Base-by-base conservation (phyloP, 441 rosid species). In the Adansonia grandidieri region DNA sequence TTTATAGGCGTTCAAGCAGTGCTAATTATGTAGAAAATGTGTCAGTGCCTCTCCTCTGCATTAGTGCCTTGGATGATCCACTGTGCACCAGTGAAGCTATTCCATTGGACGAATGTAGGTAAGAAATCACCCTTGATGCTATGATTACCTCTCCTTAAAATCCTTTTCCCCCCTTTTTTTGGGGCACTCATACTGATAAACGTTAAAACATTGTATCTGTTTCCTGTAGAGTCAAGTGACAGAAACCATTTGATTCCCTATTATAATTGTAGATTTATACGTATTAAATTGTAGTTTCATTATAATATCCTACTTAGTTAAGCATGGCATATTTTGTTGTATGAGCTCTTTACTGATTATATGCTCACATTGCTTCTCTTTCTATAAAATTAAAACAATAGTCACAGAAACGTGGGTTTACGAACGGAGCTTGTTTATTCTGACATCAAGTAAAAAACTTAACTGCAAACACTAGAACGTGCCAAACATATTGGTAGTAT, bases 91-190 rank as follows among this genome's bases (percentile, higher is more conserved):
- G 87, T 71, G 98, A 94, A 91, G 95, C 95, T 82, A 92, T 92
- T 83, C 98, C 98, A 13, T 91, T 89, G 95, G 98, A 94, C 85
- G 98, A 92, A 85, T 94, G 97, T 83, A 87, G 97, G 98, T 91
- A 79, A 50, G 87, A 24, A 73, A 4, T 68, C 42, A 47, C 69
- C 51, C 74, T 62, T 60, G 42, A 67, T 45, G 58, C 14, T 56
- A 61, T 28, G 57, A 42, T 78, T 40, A 53, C 44, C 28, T 45
- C 45, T 54, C n/a, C 9, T 56, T 45, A 15, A 15, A 62, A 37
- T 47, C 32, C 22, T 24, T 0, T 9, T 4, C 11, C 57, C 42
- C 42, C 13, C 9, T 1, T 56, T 14, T 32, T 28, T 71, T 2
- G 58, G 51, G 50, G 9, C n/a, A 54, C 9, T 67, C 11, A 10